phyloP scores from a whole-genome alignment of 495 filamentous ascomycete genomes.

The Astrothelium subdiscretum region DNA sequence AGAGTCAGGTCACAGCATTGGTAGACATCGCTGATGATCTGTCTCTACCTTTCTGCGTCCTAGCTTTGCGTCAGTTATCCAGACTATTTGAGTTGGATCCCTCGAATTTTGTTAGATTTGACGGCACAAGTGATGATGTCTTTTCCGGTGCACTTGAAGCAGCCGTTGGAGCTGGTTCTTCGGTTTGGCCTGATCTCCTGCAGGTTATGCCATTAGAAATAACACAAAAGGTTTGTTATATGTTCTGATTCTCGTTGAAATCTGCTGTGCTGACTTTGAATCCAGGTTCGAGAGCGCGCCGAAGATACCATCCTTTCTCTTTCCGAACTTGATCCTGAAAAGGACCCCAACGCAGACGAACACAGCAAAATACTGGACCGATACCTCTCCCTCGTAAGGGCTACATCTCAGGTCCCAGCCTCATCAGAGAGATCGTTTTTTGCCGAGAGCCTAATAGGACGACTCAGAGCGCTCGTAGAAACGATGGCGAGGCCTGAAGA shows the following conservation, averaged over 20 bases:
- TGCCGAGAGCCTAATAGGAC: not conserved
- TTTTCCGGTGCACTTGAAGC: constrained; percentile 4
- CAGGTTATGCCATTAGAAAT: not conserved
- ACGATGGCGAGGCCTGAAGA: not conserved
- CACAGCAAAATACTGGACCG: not conserved
- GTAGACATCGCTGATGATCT: constrained; percentile 6
- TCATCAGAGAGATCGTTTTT: not conserved
- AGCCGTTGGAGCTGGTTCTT: constrained; percentile 6
- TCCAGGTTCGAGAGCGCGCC: not conserved
- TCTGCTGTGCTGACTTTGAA: not conserved
- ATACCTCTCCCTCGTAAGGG: not conserved
- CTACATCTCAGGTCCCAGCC: not conserved
- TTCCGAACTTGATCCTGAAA: not conserved
- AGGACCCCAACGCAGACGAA: not conserved
- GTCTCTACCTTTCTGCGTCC: constrained; percentile 8
- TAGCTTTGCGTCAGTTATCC: not conserved
- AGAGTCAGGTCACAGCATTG: not conserved
- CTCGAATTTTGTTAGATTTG: not conserved
- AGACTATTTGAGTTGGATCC: not conserved
- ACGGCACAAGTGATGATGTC: not conserved
- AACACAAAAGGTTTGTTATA: constrained; percentile 4
- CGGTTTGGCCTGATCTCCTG: constrained; percentile 14
- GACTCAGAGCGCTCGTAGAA: constrained; percentile 2
- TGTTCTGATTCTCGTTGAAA: constrained; percentile 8
- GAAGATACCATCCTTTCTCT: not conserved